phyloP scores from a whole-genome alignment of 768 basidiomycete genomes.

The Hortiboletus flavorubellus region DNA sequence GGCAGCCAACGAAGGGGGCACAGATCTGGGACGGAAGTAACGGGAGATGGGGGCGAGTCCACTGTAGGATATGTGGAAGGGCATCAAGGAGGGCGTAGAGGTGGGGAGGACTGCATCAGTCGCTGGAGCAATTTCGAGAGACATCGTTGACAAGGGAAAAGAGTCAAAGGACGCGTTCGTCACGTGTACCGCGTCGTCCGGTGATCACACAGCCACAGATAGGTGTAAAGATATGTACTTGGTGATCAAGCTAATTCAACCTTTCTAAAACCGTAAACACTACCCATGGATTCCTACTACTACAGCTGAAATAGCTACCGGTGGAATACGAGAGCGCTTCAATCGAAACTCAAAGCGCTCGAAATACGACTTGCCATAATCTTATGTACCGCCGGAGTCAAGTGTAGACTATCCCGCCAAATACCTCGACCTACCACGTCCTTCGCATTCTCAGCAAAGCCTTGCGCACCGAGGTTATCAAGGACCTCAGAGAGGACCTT shows the following conservation, averaged over 20 bases:
- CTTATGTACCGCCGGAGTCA: constrained; percentile 32
- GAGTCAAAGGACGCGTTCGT: not conserved
- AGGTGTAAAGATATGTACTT: too few relatives aligned
- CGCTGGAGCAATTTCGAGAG: constrained; percentile 20
- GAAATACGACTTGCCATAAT: constrained; percentile 26
- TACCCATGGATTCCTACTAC: too few relatives aligned
- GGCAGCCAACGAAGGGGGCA: constrained; percentile 17
- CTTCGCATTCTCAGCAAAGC: constrained; percentile 5
- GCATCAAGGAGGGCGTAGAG: constrained; percentile 72
- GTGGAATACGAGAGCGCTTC: too few relatives aligned
- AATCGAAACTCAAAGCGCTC: not conserved
- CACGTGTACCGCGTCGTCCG: constrained; percentile 3
- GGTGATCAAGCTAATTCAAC: not conserved
- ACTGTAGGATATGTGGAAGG: constrained; percentile 70
- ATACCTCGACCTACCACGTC: constrained; percentile 19
- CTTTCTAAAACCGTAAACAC: not conserved
- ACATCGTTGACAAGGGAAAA: constrained; percentile 1
- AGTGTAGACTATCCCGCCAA: constrained; percentile 39
- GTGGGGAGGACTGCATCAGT: constrained; percentile 23
- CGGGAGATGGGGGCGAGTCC: constrained; percentile 73
- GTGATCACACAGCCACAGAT: constrained; percentile 8
- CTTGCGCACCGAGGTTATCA: constrained; percentile 2
- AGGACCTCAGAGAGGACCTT: constrained; percentile 11
- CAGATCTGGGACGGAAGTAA: constrained; percentile 58
- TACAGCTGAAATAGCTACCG: too few relatives aligned